Evolutionary conservation across 139 green algal genomes (phyloP).

Genomic region (Chlorella ohadii): DNA sequence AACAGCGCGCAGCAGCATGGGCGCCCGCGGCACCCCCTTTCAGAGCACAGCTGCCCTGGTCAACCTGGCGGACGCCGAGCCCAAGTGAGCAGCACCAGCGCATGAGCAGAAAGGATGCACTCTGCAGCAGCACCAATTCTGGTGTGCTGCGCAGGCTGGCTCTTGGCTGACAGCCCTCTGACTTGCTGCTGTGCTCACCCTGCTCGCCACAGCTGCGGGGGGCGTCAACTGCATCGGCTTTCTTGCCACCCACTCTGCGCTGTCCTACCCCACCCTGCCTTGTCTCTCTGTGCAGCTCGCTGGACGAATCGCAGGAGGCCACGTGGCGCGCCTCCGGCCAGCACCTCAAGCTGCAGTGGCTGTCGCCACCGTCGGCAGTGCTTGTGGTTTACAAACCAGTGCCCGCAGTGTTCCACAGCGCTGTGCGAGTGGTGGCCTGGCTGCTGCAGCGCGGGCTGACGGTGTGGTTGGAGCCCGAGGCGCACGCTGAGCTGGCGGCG

Average conservation of each 20-base stretch:
- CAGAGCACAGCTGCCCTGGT: background rate
- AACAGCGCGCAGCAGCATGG: background rate
- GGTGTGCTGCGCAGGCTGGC: too few relatives aligned
- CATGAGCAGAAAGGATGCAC: too few relatives aligned
- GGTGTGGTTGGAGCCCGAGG: conserved; percentile 58
- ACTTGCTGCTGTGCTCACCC: too few relatives aligned
- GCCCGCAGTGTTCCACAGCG: conserved; percentile 33
- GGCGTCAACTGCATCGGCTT: background rate
- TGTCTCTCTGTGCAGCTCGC: conserved; percentile 1
- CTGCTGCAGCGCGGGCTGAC: conserved; percentile 50
- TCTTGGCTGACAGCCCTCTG: too few relatives aligned
- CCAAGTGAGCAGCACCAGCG: background rate
- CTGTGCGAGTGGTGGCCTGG: conserved; percentile 49
- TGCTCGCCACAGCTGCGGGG: too few relatives aligned
- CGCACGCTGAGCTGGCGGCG: conserved; percentile 32
- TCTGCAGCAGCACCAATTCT: too few relatives aligned
- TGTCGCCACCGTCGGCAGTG: conserved; percentile 53
- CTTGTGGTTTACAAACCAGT: conserved; percentile 63
- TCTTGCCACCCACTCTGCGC: background rate
- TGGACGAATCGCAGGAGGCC: conserved; percentile 33
- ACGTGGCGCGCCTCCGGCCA: conserved; percentile 45
- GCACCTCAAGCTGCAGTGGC: conserved; percentile 69
- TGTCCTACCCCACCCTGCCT: too few relatives aligned
- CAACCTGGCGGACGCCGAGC: conserved; percentile 20
- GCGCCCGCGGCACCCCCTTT: background rate